phyloP scores from a whole-genome alignment of 768 basidiomycete genomes.

The button mushroom (Agaricus bisporus) region DNA sequence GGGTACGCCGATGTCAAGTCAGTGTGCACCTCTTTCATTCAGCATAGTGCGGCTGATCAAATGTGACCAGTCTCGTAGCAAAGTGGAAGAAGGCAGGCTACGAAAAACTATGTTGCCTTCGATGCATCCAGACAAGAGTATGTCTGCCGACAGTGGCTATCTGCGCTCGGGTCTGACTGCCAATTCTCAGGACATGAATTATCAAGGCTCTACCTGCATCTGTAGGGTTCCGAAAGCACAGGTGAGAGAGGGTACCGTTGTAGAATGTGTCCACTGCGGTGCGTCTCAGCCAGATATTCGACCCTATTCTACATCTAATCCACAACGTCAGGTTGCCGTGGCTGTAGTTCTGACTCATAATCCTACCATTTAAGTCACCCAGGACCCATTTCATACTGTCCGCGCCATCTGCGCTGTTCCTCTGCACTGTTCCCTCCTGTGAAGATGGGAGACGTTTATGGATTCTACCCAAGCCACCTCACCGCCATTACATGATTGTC shows the following conservation, averaged over 20 bases:
- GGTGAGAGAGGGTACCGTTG: constrained; percentile 82
- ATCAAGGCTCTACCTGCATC: constrained; percentile 96
- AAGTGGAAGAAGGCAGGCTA: constrained; percentile 99
- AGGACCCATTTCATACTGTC: background rate
- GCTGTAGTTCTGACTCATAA: constrained; percentile 85
- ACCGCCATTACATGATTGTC: too few species aligned
- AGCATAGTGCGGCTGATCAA: background rate
- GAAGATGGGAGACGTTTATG: too few species aligned
- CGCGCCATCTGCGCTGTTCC: background rate
- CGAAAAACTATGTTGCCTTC: constrained; percentile 94
- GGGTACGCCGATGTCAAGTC: constrained; percentile 96
- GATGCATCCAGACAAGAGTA: constrained; percentile 94
- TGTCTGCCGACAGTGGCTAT: background rate
- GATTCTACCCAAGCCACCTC: too few species aligned
- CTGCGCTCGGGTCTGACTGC: background rate
- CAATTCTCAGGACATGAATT: constrained; percentile 87
- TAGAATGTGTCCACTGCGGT: constrained; percentile 98
- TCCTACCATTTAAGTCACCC: background rate
- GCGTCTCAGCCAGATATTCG: constrained; percentile 24
- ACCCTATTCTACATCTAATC: background rate
- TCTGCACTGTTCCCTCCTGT: too few species aligned
- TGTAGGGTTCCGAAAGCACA: constrained; percentile 96
- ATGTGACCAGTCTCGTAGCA: constrained; percentile 72
- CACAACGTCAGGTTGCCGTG: constrained; percentile 66
- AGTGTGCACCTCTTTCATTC: constrained; percentile 23